phyloP scores from a whole-genome alignment of 2,329 filamentous ascomycete species.

The Cladosporium sp. region DNA sequence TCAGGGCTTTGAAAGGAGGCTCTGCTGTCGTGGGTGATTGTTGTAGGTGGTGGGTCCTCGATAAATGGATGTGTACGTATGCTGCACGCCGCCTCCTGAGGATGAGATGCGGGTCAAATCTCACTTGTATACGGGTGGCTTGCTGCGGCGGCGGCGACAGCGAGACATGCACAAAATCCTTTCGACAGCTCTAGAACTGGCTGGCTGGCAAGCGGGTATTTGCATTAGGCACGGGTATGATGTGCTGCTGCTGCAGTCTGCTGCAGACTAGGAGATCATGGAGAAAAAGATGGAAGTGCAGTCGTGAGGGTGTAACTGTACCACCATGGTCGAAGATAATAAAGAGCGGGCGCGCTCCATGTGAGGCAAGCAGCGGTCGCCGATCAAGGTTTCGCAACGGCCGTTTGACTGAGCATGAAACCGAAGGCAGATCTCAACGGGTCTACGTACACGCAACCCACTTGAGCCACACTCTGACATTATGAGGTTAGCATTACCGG shows the following conservation, averaged over 20 bases:
- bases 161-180: too few species aligned
- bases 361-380: too few species aligned
- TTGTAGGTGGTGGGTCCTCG: neutral
- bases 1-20: neutral
- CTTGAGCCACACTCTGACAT: too few species aligned
- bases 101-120: neutral
- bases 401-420: too few species aligned
- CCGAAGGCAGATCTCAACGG: conserved; percentile 7
- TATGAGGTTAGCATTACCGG: neutral
- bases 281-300: too few species aligned
- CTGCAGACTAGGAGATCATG: too few species aligned
- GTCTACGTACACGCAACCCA: conserved; percentile 7
- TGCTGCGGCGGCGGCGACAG: conserved; percentile 4
- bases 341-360: too few species aligned
- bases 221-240: neutral
- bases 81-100: conserved; percentile 4
- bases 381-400: too few species aligned
- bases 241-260: too few species aligned
- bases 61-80: conserved; percentile 5
- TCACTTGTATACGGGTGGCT: conserved; percentile 6
- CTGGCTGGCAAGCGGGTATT: neutral
- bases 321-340: too few species aligned
- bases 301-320: too few species aligned
- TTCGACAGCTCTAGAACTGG: neutral
- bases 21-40: conserved; percentile 4